These are phyloP conservation scores for Colletotrichum euphorbiae DNA, from an alignment of 2,329 filamentous ascomycete genomes.

Conservation along the genomic window DNA sequence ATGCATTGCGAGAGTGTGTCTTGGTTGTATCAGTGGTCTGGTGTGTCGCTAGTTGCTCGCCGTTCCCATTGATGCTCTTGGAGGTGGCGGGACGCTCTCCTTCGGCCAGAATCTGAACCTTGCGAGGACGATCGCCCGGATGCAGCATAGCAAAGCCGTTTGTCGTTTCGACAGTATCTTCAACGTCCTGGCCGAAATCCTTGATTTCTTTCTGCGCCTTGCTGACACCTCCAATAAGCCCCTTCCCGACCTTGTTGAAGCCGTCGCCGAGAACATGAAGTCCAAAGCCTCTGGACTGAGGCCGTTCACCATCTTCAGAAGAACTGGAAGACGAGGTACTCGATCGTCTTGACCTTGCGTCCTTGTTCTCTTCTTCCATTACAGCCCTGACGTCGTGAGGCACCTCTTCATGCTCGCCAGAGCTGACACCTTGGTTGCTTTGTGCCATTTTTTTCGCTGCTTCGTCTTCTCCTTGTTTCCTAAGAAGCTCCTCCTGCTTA, in stretches of 20 bases:
- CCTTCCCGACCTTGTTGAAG: conserved; percentile 55
- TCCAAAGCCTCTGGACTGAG: conserved; percentile 33
- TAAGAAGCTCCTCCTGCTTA: conserved; percentile 62
- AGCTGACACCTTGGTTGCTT: conserved; percentile 60
- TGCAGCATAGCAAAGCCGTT: conserved; percentile 60
- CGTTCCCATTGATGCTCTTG: conserved; percentile 12
- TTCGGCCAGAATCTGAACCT: conserved; percentile 48
- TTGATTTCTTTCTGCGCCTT: conserved; percentile 60
- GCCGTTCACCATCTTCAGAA: conserved; percentile 38
- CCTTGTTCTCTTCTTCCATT: conserved; percentile 52
- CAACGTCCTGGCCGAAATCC: conserved; percentile 61
- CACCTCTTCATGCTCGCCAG: conserved; percentile 64
- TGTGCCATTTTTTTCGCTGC: conserved; percentile 64
- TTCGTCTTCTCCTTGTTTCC: conserved; percentile 60
- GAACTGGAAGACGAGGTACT: conserved; percentile 41
- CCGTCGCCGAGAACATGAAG: conserved; percentile 58
- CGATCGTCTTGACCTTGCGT: conserved; percentile 25
- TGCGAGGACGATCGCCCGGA: conserved; percentile 46
- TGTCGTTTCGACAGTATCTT: conserved; percentile 64
- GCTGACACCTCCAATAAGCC: conserved; percentile 51
- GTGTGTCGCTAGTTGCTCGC: conserved; percentile 13
- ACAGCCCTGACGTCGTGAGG: conserved; percentile 63
- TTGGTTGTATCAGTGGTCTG: conserved; percentile 50
- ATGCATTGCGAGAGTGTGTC: conserved; percentile 52
- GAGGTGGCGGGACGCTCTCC: conserved; percentile 43